Evolutionary conservation across 306 rosid species (phyloP).

Genomic region (Quercus cerris): DNA sequence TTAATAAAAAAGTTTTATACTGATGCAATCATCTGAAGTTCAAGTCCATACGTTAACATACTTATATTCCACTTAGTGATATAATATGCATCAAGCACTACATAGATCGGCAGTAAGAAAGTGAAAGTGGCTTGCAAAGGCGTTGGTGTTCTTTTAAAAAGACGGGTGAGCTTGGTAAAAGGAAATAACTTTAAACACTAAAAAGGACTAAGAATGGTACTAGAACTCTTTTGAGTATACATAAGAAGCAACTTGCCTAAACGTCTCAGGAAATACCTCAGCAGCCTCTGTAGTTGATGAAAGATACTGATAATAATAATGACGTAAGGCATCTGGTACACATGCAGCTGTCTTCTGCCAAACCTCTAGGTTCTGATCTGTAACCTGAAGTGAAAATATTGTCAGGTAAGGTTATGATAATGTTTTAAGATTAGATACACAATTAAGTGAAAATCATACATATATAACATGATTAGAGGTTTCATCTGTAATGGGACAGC

Average conservation of each 20-base stretch:
- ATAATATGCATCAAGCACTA: not conserved
- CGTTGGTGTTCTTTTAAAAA: not conserved
- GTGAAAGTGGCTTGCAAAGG: not conserved
- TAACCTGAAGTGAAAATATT: constrained; percentile 49
- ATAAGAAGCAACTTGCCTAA: constrained; percentile 17
- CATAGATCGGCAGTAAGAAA: not conserved
- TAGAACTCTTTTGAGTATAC: not conserved
- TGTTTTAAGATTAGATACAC: constrained; percentile 15
- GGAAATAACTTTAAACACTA: not conserved
- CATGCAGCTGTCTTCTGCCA: constrained; percentile 86
- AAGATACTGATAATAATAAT: constrained; percentile 89
- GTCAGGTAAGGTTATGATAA: not conserved
- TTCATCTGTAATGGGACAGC: not conserved
- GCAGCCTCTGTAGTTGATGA: constrained; percentile 96
- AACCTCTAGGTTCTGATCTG: constrained; percentile 79
- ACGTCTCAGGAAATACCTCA: constrained; percentile 56
- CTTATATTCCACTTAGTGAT: not conserved
- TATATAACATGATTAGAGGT: constrained; percentile 2
- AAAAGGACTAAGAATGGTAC: not conserved
- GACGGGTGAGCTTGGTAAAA: not conserved
- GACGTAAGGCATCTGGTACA: constrained; percentile 95
- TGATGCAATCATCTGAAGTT: not conserved
- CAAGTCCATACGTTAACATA: not conserved
- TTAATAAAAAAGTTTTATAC: not conserved
- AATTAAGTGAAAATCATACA: constrained; percentile 8